Evolutionary conservation across 2,329 filamentous ascomycete species (phyloP).

Genomic region (Dactylellina haptotyla): DNA sequence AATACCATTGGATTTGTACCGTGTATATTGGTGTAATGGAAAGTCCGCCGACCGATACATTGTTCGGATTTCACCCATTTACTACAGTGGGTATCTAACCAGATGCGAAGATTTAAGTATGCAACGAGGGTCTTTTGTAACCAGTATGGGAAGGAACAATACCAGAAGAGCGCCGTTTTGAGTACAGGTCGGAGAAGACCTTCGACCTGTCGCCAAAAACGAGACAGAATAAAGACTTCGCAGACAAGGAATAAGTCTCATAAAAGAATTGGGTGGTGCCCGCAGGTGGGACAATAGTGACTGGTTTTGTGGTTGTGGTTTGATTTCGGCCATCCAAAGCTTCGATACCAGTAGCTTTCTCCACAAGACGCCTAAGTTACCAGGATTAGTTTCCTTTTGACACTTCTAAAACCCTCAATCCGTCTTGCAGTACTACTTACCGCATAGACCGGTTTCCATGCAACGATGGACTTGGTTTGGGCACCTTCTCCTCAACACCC

Average conservation of each 20-base stretch:
- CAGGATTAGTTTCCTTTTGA: neutral
- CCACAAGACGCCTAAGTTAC: constrained; percentile 24
- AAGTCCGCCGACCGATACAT: constrained; percentile 4
- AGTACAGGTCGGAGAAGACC: constrained; percentile 89
- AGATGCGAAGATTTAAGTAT: neutral
- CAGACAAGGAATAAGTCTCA: constrained; percentile 85
- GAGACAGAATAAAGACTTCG: constrained; percentile 94
- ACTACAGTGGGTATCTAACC: constrained; percentile 13
- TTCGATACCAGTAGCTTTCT: constrained; percentile 22
- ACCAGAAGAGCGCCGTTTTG: constrained; percentile 78
- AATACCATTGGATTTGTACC: constrained; percentile 1
- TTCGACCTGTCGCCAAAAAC: constrained; percentile 96
- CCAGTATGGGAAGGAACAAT: constrained; percentile 47
- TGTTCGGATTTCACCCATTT: constrained; percentile 14
- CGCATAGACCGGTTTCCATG: constrained; percentile 23
- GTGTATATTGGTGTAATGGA: constrained; percentile 37
- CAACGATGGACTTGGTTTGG: neutral
- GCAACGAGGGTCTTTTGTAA: neutral
- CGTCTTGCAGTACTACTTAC: constrained; percentile 42
- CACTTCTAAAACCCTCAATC: constrained; percentile 7
- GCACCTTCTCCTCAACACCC: constrained; percentile 55
- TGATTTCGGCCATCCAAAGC: neutral
- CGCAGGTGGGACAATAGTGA: constrained; percentile 83
- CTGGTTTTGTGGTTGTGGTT: constrained; percentile 73
- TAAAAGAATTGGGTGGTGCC: constrained; percentile 81